Base-by-base conservation (phyloP, 2,329 filamentous ascomycete species). In the Cercospora zeina region DNA sequence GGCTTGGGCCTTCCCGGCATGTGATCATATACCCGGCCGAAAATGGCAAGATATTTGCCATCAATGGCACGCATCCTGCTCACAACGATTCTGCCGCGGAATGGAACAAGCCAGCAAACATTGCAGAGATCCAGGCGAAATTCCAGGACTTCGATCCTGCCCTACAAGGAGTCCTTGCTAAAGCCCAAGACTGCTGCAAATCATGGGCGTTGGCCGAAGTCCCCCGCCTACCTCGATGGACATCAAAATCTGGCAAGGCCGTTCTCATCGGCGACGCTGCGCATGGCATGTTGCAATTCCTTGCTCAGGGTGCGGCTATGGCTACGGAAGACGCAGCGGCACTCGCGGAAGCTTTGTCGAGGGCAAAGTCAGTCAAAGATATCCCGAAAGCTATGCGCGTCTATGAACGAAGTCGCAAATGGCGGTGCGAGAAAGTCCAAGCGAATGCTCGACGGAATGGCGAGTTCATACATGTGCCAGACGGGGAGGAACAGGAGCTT, bases 371-470 rank as follows among this genome's bases (percentile, higher is more conserved):
- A 19, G 45, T 31, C 34, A 10, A 37, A 30, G 21, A 59, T n/a
- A 51, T 59, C 36, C 57, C 57, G 2, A 36, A 24, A 14, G 57
- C 57, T 2, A 59, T 53, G 45, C 45, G 14, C 4, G n/a, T 53
- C 30, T 59, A 59, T 4, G 57, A 59, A 31, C 30, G 42, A 19
- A 59, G 57, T 13, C 57, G 57, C 45, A 59, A 53, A n/a, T 59
- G 57, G 57, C 57, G 57, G 9, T 59, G 57, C 34, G 57, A 59
- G 47, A 59, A 53, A 42, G 57, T 59, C 8, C 57, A 59, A 39
- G 47, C 45, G 1, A 51, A 53, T 39, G 57, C 57, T 37, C 47
- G 57, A 16, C 57, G 57, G 3, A 59, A 42, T 54, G 57, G 57
- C 11, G 57, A 59, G 5, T 59, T 59, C 57, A 59, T 59, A 2